Evolutionary conservation across 108 stramenopile genomes (phyloP).

Genomic region (Stephanodiscus minutulus): DNA sequence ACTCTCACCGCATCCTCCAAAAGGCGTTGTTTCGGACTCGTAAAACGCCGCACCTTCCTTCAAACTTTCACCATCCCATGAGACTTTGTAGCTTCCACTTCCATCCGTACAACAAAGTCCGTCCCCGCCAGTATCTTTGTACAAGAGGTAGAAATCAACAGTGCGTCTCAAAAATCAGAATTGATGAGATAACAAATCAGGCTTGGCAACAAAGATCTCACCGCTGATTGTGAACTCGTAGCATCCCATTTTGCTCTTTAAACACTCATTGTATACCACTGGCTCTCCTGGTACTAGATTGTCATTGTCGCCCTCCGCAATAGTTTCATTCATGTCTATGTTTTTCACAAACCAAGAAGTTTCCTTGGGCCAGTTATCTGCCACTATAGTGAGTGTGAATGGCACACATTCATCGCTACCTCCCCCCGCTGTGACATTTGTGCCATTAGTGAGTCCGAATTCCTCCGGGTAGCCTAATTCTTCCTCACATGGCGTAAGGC

Average conservation of each 20-base stretch:
- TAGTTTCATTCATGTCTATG: conserved; percentile 26
- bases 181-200: neutral
- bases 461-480: conserved; percentile 48
- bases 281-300: conserved; percentile 32
- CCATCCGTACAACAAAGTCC: conserved; percentile 55
- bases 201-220: neutral
- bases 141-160: neutral
- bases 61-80: conserved; percentile 31
- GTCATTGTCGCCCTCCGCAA: conserved; percentile 34
- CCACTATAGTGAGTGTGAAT: conserved; percentile 39
- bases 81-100: conserved; percentile 41
- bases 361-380: conserved; percentile 51
- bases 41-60: conserved; percentile 42
- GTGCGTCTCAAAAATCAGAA: neutral
- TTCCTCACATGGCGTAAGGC: conserved; percentile 36
- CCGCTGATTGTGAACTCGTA: conserved; percentile 35
- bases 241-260: conserved; percentile 34
- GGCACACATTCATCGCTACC: conserved; percentile 27
- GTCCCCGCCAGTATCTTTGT: conserved; percentile 46
- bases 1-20: conserved; percentile 37
- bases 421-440: conserved; percentile 1
- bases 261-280: conserved; percentile 24
- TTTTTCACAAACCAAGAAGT: conserved; percentile 36
- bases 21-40: conserved; percentile 29
- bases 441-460: conserved; percentile 8